phyloP scores from a whole-genome alignment of 441 rosid species.

The Croton setiger region DNA sequence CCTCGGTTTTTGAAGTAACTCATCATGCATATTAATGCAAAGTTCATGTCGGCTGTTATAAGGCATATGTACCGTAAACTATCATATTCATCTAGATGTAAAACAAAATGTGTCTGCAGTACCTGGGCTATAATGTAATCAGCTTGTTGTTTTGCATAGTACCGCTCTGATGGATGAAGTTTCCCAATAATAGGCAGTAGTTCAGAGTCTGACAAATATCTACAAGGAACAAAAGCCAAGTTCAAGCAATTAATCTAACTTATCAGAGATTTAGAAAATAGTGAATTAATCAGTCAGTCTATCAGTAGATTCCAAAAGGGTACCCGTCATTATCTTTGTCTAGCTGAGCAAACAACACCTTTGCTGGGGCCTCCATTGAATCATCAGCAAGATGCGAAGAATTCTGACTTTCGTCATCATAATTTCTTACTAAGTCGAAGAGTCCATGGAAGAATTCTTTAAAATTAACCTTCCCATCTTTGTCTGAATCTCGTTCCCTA shows the following conservation, averaged over 20 bases:
- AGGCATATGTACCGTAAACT: neutral
- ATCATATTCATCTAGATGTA: neutral
- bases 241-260: conserved; percentile 10
- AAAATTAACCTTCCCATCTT: conserved; percentile 81
- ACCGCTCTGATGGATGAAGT: conserved; percentile 87
- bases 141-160: conserved; percentile 93
- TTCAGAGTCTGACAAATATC: conserved; percentile 67
- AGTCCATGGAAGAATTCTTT: conserved; percentile 89
- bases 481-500: conserved; percentile 93
- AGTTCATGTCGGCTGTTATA: neutral
- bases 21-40: neutral
- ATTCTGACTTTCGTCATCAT: conserved; percentile 71
- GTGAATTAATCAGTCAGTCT: conserved; percentile 8
- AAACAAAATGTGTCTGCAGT: conserved; percentile 1
- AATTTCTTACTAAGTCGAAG: conserved; percentile 83
- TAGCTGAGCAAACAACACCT: conserved; percentile 63
- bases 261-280: conserved; percentile 3
- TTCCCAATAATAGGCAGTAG: conserved; percentile 72
- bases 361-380: conserved; percentile 74
- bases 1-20: neutral
- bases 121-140: conserved; percentile 91
- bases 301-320: conserved; percentile 15
- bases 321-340: conserved; percentile 93
- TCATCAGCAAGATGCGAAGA: conserved; percentile 57
- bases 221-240: conserved; percentile 25